phyloP scores from a whole-genome alignment of 2,329 filamentous ascomycete genomes.

The Monosporascus sp. region DNA sequence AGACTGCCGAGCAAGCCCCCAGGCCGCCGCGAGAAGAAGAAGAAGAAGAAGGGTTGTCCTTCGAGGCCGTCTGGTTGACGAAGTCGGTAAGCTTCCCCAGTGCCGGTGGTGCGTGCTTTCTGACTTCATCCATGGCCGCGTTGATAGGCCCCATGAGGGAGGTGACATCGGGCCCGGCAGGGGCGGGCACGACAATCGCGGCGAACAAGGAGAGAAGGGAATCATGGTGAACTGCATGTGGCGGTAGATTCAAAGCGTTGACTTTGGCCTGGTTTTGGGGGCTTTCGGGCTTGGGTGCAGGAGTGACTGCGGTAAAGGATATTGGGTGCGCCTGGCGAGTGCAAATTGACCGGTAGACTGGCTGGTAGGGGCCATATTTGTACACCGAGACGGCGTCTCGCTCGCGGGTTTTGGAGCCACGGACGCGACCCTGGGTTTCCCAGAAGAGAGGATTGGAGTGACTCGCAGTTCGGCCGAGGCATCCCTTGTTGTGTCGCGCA shows the following conservation, averaged over 20 bases:
- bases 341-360: background rate
- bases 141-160: background rate
- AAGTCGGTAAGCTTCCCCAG: background rate
- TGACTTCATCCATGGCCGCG: background rate
- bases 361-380: background rate
- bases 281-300: background rate
- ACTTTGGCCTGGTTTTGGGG: background rate
- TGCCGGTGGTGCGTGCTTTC: background rate
- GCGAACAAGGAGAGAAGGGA: background rate
- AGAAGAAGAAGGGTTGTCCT: background rate
- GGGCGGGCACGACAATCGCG: background rate
- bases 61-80: background rate
- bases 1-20: background rate
- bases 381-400: background rate
- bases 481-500: background rate
- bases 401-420: background rate
- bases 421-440: background rate
- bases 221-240: background rate
- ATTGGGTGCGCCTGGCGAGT: background rate
- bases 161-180: background rate
- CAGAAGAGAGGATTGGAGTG: background rate
- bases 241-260: background rate
- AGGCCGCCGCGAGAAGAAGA: background rate
- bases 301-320: background rate
- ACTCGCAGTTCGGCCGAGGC: background rate